These are phyloP conservation scores for Fusarium graminum DNA, from an alignment of 2,329 filamentous ascomycete species.

Conservation along the genomic window DNA sequence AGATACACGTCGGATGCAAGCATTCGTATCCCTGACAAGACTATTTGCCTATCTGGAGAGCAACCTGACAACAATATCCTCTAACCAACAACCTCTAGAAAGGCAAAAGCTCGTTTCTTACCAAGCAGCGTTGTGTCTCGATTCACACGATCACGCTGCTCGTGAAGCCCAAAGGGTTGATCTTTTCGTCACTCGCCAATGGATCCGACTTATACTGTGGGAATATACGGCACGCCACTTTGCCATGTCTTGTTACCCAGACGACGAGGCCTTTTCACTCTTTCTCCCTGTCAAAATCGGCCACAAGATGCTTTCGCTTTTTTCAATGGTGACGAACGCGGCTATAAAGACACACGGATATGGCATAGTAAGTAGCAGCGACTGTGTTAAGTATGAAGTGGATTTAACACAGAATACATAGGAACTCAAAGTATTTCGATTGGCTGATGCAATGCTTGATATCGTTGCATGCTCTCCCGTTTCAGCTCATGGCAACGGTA, in stretches of 20 bases:
- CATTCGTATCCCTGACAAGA: conserved; percentile 41
- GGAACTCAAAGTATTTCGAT: conserved; percentile 48
- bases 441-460: conserved; percentile 46
- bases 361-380: conserved; percentile 41
- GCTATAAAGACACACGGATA: conserved; percentile 47
- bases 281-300: conserved; percentile 47
- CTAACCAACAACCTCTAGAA: conserved; percentile 34
- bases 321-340: conserved; percentile 41
- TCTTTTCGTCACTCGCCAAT: conserved; percentile 48
- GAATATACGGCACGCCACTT: conserved; percentile 49
- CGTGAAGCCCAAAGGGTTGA: conserved; percentile 47
- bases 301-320: conserved; percentile 45
- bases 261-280: conserved; percentile 46
- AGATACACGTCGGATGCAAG: conserved; percentile 35
- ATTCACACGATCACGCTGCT: conserved; percentile 31
- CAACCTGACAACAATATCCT: conserved; percentile 40
- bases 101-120: conserved; percentile 40
- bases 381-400: too few relatives aligned
- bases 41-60: conserved; percentile 46
- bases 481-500: conserved; percentile 36
- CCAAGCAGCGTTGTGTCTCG: conserved; percentile 39
- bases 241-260: conserved; percentile 45
- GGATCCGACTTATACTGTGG: conserved; percentile 49
- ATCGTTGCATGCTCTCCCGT: conserved; percentile 40
- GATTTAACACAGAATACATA: conserved; percentile 17